Evolutionary conservation across 2,329 filamentous ascomycete species (phyloP).

Genomic region (Trichoderma endophyticum): DNA sequence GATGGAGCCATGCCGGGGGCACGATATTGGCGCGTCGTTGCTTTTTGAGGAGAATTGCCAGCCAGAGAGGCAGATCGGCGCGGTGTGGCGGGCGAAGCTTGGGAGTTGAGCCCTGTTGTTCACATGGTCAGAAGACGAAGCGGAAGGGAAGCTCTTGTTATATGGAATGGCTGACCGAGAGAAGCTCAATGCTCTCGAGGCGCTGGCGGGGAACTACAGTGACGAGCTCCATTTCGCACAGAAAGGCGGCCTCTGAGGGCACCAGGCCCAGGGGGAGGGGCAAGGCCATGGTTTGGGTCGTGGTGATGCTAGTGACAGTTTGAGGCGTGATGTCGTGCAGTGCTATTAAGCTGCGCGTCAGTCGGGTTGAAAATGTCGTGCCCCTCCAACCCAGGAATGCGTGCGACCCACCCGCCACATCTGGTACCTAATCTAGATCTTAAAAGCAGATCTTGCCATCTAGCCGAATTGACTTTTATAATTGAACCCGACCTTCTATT

Average conservation of each 20-base stretch:
- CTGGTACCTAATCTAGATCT: neutral
- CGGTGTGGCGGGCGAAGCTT: slow-evolving; percentile 77
- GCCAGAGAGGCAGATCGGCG: slow-evolving; percentile 81
- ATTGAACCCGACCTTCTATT: neutral
- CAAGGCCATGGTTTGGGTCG: slow-evolving; percentile 42
- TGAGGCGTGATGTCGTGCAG: neutral
- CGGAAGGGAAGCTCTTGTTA: neutral
- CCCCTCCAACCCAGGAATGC: slow-evolving; percentile 10
- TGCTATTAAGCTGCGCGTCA: neutral
- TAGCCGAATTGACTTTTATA: neutral
- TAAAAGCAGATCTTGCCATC: neutral
- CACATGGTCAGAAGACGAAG: neutral
- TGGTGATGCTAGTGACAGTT: neutral
- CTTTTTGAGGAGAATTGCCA: slow-evolving; percentile 89
- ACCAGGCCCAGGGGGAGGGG: slow-evolving; percentile 59
- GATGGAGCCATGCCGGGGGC: slow-evolving; percentile 83
- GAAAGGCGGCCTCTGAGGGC: slow-evolving; percentile 84
- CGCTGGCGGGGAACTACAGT: slow-evolving; percentile 89
- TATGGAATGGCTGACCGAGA: slow-evolving; percentile 60
- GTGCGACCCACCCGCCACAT: neutral
- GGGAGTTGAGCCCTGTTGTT: slow-evolving; percentile 71
- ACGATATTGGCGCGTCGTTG: slow-evolving; percentile 92
- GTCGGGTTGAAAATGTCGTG: neutral
- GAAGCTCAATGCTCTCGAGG: slow-evolving; percentile 78
- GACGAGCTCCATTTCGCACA: slow-evolving; percentile 96